Evolutionary conservation across 257 asterid genomes (phyloP).

Genomic region (Hygrophila difformis): DNA sequence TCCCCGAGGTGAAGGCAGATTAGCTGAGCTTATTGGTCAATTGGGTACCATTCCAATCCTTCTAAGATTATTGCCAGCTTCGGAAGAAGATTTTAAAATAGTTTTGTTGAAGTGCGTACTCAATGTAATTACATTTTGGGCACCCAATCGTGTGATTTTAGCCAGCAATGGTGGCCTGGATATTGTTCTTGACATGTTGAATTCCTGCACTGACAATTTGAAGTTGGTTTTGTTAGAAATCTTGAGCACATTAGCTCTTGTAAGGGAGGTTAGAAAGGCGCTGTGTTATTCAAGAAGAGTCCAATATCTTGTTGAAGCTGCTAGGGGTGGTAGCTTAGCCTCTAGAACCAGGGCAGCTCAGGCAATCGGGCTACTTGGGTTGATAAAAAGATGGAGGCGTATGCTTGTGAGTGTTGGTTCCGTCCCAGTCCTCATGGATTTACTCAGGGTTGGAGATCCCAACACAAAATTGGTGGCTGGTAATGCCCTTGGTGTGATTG

Average conservation of each 20-base stretch:
- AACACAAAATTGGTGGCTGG: conserved; percentile 39
- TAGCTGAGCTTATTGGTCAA: conserved; percentile 41
- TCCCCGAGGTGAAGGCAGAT: conserved; percentile 39
- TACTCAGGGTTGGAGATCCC: conserved; percentile 34
- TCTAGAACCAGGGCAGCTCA: conserved; percentile 70
- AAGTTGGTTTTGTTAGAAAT: conserved; percentile 37
- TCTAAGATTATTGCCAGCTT: conserved; percentile 28
- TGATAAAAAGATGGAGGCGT: conserved; percentile 36
- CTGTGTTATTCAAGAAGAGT: conserved; percentile 30
- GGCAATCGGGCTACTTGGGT: conserved; percentile 49
- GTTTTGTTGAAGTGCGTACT: conserved; percentile 47
- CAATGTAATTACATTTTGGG: conserved; percentile 31
- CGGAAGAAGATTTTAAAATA: conserved; percentile 27
- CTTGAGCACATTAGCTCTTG: conserved; percentile 49
- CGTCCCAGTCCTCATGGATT: conserved; percentile 26
- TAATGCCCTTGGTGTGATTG: conserved; percentile 54
- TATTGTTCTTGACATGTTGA: conserved; percentile 32
- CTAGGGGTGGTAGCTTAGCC: conserved; percentile 34
- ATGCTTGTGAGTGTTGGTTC: conserved; percentile 37
- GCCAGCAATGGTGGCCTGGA: conserved; percentile 36
- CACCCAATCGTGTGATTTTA: conserved; percentile 26
- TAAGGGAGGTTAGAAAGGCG: conserved; percentile 44
- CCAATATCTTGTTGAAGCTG: conserved; percentile 44
- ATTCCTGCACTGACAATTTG: conserved; percentile 20
- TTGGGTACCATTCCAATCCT: conserved; percentile 37